Evolutionary conservation across 352 stramenopile genomes (phyloP), one percentile per base, ranked within the genome.

Genomic region (Pythium coloratum): DNA sequence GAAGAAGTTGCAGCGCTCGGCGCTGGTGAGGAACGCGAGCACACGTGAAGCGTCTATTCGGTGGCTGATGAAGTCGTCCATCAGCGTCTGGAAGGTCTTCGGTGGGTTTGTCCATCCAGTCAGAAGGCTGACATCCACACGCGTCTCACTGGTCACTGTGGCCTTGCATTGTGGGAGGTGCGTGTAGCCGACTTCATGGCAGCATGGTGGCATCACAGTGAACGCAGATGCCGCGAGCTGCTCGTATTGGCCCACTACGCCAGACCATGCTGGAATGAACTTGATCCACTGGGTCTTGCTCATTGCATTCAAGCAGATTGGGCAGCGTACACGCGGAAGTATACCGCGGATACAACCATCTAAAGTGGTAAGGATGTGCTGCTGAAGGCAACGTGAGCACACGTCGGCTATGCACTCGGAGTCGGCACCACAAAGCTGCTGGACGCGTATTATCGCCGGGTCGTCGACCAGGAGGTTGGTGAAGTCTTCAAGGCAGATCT

Each of bases 291-390:
- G 24, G 18, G 28, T 13, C 53, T 59, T 59, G 66, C 75, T 75
- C 2, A 80, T 42, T 1, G 54, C 28, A 0, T 66, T 20, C 24
- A 82, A 66, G 38, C 76, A 82, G n/a, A 80, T 70, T 53, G 73
- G 76, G 50, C 76, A 82, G 49, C 69, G 69, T 18, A 78, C 69
- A 7, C 66, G 71, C 46, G 76, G 67, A 49, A 82, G 46, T 10
- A 76, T 58, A 2, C 73, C 76, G 28, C 56, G 14, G 66, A 78
- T 78, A 30, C 56, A 59, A 24, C 64, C 64, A 2, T 70, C 6
- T 4, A 59, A 32, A 32, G 53, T 46, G 13, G 32, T 59, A 3
- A 26, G 18, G 32, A 59, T 59, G 18, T 59, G 53, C 30, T 32
- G 30, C 1, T 3, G 2, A 6, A 59, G 53, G 14, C 53, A 59